phyloP scores from a whole-genome alignment of 345 rosid species.

The Aquilaria sinensis region DNA sequence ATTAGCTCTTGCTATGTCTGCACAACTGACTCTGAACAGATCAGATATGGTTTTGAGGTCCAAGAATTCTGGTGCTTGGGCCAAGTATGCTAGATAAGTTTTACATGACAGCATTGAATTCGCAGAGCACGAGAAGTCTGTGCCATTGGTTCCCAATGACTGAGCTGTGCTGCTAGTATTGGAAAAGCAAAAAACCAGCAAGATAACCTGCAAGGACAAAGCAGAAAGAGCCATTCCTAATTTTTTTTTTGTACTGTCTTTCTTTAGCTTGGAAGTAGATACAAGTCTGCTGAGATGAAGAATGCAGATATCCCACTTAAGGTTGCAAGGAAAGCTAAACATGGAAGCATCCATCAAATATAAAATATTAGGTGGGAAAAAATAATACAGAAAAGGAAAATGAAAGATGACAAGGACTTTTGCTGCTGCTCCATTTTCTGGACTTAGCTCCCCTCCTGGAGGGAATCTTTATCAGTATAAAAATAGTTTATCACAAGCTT shows the following conservation, averaged over 20 bases:
- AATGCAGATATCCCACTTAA: background rate
- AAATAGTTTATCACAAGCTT: constrained; percentile 13
- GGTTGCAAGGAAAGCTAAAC: constrained; percentile 19
- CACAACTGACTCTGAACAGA: constrained; percentile 33
- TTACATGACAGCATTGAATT: constrained; percentile 21
- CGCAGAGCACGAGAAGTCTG: constrained; percentile 33
- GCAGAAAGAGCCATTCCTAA: constrained; percentile 26
- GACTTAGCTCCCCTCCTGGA: constrained; percentile 10
- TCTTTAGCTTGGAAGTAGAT: no score
- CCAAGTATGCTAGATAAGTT: constrained; percentile 34
- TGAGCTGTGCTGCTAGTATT: constrained; percentile 21
- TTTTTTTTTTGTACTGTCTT: no score
- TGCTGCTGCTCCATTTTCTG: constrained; percentile 7
- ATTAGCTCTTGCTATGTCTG: constrained; percentile 33
- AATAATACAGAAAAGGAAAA: constrained; percentile 4
- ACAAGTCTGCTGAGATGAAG: background rate
- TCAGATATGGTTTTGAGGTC: constrained; percentile 41
- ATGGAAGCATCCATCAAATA: constrained; percentile 16
- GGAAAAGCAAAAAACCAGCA: constrained; percentile 19
- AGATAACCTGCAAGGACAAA: constrained; percentile 10
- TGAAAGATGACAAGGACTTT: constrained; percentile 9
- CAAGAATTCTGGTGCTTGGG: constrained; percentile 32
- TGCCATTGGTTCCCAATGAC: constrained; percentile 12
- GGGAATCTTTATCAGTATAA: constrained; percentile 19
- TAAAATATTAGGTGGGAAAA: background rate